Conservation (phyloP, 2,329 filamentous ascomycete genomes). For the Penicillium capsulatum region DNA sequence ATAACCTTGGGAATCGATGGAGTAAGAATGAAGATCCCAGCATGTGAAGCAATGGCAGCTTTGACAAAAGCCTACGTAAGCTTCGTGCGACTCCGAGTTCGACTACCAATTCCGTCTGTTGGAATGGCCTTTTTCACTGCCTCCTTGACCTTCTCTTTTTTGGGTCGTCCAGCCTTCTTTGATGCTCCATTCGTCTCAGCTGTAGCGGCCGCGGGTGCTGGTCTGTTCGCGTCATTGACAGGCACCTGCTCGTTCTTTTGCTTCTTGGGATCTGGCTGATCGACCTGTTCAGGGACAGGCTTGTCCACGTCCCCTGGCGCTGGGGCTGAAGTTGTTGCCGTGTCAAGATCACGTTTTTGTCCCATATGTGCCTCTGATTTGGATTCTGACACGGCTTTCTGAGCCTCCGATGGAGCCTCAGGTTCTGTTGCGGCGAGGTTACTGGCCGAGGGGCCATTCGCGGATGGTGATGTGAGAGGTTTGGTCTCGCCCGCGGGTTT, state of each 20-base stretch:
- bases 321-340: constrained; percentile 2
- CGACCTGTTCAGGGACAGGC: constrained; percentile 10
- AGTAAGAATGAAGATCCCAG: no score
- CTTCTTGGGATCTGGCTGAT: constrained; percentile 33
- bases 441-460: constrained; percentile 4
- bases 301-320: constrained; percentile 14
- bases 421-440: constrained; percentile 12
- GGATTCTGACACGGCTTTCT: constrained; percentile 8
- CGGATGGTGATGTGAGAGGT: constrained; percentile 4
- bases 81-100: constrained; percentile 40
- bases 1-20: no score
- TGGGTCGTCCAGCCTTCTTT: constrained; percentile 30
- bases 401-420: constrained; percentile 6
- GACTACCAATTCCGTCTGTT: constrained; percentile 35
- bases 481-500: constrained; percentile 11
- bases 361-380: constrained; percentile 9
- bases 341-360: constrained; percentile 20
- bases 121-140: constrained; percentile 25
- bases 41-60: not conserved
- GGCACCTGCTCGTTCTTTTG: no score
- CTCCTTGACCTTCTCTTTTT: constrained; percentile 30
- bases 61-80: constrained; percentile 12
- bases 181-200: constrained; percentile 22
- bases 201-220: not conserved
- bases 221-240: no score